Conservation (phyloP, 2,329 filamentous ascomycete genomes). For the Talaromyces sp. region DNA sequence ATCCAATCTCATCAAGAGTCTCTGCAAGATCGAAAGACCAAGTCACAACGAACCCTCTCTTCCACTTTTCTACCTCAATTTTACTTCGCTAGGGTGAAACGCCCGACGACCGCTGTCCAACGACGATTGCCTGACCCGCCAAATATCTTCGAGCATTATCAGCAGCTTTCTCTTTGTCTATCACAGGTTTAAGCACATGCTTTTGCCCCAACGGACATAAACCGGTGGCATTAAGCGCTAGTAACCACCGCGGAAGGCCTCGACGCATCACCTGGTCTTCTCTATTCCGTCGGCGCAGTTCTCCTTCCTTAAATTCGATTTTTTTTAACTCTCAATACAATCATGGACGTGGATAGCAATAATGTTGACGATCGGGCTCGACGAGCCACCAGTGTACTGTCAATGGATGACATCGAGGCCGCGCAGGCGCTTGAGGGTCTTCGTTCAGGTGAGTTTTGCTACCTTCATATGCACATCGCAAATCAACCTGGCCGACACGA, state of each 20-base stretch:
- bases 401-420: conserved; percentile 52
- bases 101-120: conserved; percentile 1
- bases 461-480: conserved; percentile 20
- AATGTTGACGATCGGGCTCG: conserved; percentile 37
- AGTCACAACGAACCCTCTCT: not conserved
- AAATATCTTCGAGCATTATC: not conserved
- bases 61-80: not conserved
- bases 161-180: not conserved
- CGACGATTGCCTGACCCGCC: not conserved
- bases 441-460: conserved; percentile 55
- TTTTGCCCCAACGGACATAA: conserved; percentile 8
- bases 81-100: conserved; percentile 1
- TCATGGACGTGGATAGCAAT: conserved; percentile 39
- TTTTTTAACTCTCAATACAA: conserved; percentile 21
- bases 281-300: not conserved
- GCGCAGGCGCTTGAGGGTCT: conserved; percentile 72
- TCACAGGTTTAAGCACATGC: conserved; percentile 14
- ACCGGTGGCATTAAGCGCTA: not conserved
- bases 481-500: not conserved
- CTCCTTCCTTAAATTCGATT: not conserved
- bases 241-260: not conserved
- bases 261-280: not conserved
- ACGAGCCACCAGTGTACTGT: conserved; percentile 43
- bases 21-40: not conserved
- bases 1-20: not conserved